Evolutionary conservation across 2,329 filamentous ascomycete genomes (phyloP), one percentile per base, ranked within the genome.

Genomic region (Ceratocystis destructans): DNA sequence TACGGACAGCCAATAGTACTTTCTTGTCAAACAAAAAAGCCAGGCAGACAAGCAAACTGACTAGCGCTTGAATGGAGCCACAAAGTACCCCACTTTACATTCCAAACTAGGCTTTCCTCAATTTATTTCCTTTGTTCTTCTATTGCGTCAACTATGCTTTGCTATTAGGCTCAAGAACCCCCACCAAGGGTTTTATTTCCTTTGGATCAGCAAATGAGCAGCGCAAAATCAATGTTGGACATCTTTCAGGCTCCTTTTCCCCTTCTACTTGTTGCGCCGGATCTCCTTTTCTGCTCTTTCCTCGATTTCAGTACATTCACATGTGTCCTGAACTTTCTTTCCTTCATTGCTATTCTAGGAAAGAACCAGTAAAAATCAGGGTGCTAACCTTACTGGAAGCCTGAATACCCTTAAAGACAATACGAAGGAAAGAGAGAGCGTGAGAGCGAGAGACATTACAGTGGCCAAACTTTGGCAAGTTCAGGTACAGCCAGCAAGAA

Each of bases 101-200:
- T n/a, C 1, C 55, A 33, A 37, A n/a, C 31, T 37, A 5, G 28
- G 12, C 25, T 59, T 57, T 57, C 48, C 48, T 53, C 22, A 25
- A 20, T 31, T 20, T 59, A 59, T 37, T 59, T 59, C 28, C 55
- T 59, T 59, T 59, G 55, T 59, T 59, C 55, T 22, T 59, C 55
- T 25, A 59, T 31, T 59, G 55, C 55, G 55, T 59, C 31, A 31
- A 59, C 15, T n/a, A 59, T 37, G 20, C 31, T n/a, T 59, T 59
- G 12, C 12, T 59, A 20, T 37, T 59, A 59, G 25, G 2, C 33
- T 6, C 53, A 12, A 17, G 12, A 31, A 17, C 53, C 31, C 17
- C 17, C 53, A 25, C 53, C 10, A 57, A 31, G 28, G 12, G 22
- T 33, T 17, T 15, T 57, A 5, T 31, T 57, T 57, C 17, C n/a